phyloP scores from a whole-genome alignment of 352 stramenopile species.

The Globisporangium megalacanthum region DNA sequence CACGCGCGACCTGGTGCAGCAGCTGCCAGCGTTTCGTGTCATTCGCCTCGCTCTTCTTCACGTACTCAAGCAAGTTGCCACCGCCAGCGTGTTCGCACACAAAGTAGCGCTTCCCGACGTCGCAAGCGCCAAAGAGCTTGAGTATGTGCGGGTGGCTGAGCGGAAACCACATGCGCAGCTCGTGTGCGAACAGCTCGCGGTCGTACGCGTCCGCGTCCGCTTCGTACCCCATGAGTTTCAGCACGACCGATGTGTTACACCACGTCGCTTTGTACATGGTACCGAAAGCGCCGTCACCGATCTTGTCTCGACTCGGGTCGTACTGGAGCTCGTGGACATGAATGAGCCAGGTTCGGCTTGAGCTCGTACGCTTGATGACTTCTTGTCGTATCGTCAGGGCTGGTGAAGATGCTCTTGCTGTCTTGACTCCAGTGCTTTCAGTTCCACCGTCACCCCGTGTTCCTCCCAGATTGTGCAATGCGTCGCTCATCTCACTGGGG shows the following conservation, averaged over 20 bases:
- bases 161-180: slow-evolving; percentile 8
- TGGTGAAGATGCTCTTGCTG: background rate
- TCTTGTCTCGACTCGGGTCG: background rate
- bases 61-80: too few relatives aligned
- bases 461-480: background rate
- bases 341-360: slow-evolving; percentile 1
- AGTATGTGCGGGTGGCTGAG: slow-evolving; percentile 7
- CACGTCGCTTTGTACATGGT: too few relatives aligned
- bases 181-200: slow-evolving; percentile 2
- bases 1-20: too few relatives aligned
- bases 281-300: background rate
- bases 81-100: too few relatives aligned
- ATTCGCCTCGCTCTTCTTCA: too few relatives aligned
- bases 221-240: slow-evolving; percentile 1
- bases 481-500: too few relatives aligned
- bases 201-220: too few relatives aligned
- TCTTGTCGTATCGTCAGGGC: background rate
- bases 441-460: background rate
- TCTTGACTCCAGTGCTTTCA: background rate
- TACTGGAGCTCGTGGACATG: background rate
- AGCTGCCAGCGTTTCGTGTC: too few relatives aligned
- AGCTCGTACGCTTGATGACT: too few relatives aligned
- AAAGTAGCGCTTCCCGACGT: slow-evolving; percentile 9
- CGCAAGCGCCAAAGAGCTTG: slow-evolving; percentile 6
- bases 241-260: too few relatives aligned